These are phyloP conservation scores for Aspergillus bombycis DNA, from an alignment of 2,329 filamentous ascomycete genomes.

Conservation along the genomic window DNA sequence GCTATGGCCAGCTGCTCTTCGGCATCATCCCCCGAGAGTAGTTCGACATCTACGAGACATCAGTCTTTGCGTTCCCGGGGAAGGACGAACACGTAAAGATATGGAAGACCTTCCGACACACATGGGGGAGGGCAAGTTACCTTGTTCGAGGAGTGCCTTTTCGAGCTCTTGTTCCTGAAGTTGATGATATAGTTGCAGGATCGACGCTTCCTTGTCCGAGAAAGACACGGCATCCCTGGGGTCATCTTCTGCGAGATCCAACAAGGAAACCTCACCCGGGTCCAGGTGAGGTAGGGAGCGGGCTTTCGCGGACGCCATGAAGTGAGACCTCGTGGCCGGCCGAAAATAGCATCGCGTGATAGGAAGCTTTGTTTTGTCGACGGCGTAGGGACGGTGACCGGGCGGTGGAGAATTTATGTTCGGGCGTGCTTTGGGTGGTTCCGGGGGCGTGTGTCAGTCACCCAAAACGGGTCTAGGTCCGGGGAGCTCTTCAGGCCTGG, in stretches of 20 bases:
- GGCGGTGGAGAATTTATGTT: slow-evolving; percentile 19
- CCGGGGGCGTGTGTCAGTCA: slow-evolving; percentile 20
- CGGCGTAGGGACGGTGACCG: slow-evolving; percentile 11
- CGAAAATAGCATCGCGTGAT: slow-evolving; percentile 34
- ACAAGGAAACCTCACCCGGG: slow-evolving; percentile 37
- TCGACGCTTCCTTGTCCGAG: slow-evolving; percentile 66
- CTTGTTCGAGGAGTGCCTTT: slow-evolving; percentile 64
- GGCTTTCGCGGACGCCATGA: slow-evolving; percentile 40
- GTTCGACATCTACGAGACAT: slow-evolving; percentile 35
- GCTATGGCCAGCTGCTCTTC: slow-evolving; percentile 56
- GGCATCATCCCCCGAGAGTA: slow-evolving; percentile 53
- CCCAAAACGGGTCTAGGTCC: slow-evolving; percentile 25
- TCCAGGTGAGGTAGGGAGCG: slow-evolving; percentile 36
- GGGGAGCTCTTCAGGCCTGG: slow-evolving; percentile 23
- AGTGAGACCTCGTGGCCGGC: slow-evolving; percentile 30
- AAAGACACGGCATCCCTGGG: slow-evolving; percentile 57
- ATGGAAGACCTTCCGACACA: not conserved
- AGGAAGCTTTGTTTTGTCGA: slow-evolving; percentile 5
- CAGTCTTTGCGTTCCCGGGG: not conserved
- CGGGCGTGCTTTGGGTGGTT: slow-evolving; percentile 14
- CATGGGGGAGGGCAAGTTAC: slow-evolving; percentile 29
- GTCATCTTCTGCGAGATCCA: slow-evolving; percentile 48
- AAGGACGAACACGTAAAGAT: no score
- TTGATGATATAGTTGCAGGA: slow-evolving; percentile 71
- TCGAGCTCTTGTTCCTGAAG: slow-evolving; percentile 73